Conservation (phyloP, 768 basidiomycete genomes). For the Pisolithus microcarpus region DNA sequence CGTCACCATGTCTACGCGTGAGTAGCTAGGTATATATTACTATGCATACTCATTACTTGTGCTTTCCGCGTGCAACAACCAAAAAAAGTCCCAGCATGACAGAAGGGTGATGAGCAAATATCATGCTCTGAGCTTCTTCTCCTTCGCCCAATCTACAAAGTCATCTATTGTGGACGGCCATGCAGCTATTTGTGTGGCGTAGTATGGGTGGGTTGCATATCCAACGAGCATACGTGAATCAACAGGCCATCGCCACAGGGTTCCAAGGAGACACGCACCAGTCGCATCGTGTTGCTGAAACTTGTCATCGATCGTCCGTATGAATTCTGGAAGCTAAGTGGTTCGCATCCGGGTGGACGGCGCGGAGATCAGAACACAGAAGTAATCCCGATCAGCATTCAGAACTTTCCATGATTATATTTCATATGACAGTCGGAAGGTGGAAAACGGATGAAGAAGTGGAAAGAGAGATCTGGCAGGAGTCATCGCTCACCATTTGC, state of each 20-base stretch:
- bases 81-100: not conserved
- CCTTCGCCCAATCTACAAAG: constrained; percentile 64
- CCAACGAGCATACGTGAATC: too few relatives aligned
- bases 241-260: not conserved
- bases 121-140: constrained; percentile 12
- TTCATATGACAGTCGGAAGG: too few relatives aligned
- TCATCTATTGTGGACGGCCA: constrained; percentile 88
- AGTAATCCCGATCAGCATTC: not conserved
- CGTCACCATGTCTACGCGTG: too few relatives aligned
- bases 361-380: not conserved
- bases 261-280: constrained; percentile 36
- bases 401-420: too few relatives aligned
- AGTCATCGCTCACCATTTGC: constrained; percentile 54
- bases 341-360: not conserved
- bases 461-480: constrained; percentile 2
- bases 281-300: constrained; percentile 72
- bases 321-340: constrained; percentile 68
- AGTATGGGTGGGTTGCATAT: too few relatives aligned
- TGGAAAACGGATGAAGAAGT: not conserved
- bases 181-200: constrained; percentile 43
- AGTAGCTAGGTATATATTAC: too few relatives aligned
- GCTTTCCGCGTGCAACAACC: not conserved
- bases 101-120: not conserved
- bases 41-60: too few relatives aligned
- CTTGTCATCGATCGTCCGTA: constrained; percentile 63